Percentiles rank a stretch among this genome's conserved stretches.
phyloP scores from a whole-genome alignment of 1,139 yeast genomes.

The Casaregolazyma suthepensis region DNA sequence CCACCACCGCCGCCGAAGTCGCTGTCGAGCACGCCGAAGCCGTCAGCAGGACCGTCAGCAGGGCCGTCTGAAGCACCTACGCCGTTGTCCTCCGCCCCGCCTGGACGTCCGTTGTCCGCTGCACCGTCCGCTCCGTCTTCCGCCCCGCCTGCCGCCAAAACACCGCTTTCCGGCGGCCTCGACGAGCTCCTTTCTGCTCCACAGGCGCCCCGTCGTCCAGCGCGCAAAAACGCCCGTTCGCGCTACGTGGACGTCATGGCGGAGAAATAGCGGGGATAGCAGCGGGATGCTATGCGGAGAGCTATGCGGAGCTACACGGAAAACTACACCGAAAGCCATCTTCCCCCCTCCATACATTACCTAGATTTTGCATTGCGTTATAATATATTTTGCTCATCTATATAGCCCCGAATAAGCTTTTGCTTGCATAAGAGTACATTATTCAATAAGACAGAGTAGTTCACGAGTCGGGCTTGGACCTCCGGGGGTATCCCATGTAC shows the following conservation, averaged over 20 bases:
- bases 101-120: constrained; percentile 25
- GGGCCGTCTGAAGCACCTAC: constrained; percentile 11
- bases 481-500: constrained; percentile 6
- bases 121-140: constrained; percentile 18
- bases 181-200: constrained; percentile 61
- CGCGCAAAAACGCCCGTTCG: constrained; percentile 62
- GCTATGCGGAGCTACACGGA: too few species aligned
- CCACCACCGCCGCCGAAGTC: constrained; percentile 68
- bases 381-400: background rate
- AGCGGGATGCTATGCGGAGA: too few species aligned
- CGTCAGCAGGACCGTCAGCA: background rate
- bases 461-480: constrained; percentile 6
- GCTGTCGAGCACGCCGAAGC: constrained; percentile 18
- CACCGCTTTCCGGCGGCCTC: constrained; percentile 39
- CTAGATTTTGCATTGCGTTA: background rate
- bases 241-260: constrained; percentile 77
- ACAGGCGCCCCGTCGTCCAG: constrained; percentile 30
- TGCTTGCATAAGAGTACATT: background rate
- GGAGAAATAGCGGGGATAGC: constrained; percentile 24
- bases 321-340: too few species aligned
- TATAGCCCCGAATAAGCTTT: background rate
- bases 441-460: background rate
- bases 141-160: constrained; percentile 20
- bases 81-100: constrained; percentile 5
- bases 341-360: too few species aligned